phyloP scores from a whole-genome alignment of 129 eudicot genomes.

The Saposhnikovia divaricata region DNA sequence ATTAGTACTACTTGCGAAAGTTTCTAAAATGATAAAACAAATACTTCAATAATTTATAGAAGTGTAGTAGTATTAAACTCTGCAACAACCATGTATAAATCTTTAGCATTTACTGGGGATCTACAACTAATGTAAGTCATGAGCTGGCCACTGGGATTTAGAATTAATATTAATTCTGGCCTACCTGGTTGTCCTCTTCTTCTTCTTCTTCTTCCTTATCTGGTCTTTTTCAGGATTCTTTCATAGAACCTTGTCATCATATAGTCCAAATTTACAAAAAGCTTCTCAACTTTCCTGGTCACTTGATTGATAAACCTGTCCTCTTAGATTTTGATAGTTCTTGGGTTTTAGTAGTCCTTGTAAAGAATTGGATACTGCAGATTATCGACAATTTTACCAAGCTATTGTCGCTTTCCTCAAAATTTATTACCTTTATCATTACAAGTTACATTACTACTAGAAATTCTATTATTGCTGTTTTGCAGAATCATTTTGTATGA shows the following conservation, averaged over 20 bases:
- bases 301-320: slow-evolving; percentile 14
- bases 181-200: slow-evolving; percentile 19
- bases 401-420: neutral
- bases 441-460: neutral
- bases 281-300: slow-evolving; percentile 15
- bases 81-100: slow-evolving; percentile 16
- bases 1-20: slow-evolving; percentile 3
- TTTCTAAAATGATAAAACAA: slow-evolving; percentile 20
- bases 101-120: slow-evolving; percentile 30
- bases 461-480: neutral
- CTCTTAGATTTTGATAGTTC: slow-evolving; percentile 17
- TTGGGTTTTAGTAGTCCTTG: slow-evolving; percentile 13
- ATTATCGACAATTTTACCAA: neutral
- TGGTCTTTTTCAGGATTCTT: slow-evolving; percentile 16
- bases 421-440: neutral
- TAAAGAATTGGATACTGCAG: neutral
- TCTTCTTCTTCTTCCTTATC: slow-evolving; percentile 17
- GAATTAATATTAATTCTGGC: slow-evolving; percentile 9
- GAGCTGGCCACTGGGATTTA: slow-evolving; percentile 30
- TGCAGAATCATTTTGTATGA: neutral
- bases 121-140: slow-evolving; percentile 17
- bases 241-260: slow-evolving; percentile 6
- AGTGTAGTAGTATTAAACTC: slow-evolving; percentile 2
- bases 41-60: neutral
- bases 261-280: slow-evolving; percentile 20